A percentile compares a stretch with the other conserved stretches of the same genome.
Conservation (phyloP, 768 basidiomycete species). For the Tulasnella sp. region DNA sequence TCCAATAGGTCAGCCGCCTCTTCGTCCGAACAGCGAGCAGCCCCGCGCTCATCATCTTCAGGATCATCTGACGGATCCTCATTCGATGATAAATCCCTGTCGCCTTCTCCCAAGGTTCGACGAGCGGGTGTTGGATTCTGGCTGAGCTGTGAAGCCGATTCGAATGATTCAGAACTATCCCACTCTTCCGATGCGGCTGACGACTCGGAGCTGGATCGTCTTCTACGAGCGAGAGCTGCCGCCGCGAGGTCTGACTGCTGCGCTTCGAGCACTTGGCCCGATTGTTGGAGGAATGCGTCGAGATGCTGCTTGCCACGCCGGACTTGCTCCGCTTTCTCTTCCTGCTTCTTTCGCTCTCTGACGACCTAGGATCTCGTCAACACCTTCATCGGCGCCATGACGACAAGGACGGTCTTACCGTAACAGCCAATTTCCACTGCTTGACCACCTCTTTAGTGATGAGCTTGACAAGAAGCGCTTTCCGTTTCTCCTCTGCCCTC, state of each 20-base stretch:
- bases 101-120: not conserved
- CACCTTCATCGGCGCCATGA: not conserved
- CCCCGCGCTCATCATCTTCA: not conserved
- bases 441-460: conserved; percentile 59
- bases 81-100: not conserved
- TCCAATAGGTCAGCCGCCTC: not conserved
- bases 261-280: conserved; percentile 74
- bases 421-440: conserved; percentile 86
- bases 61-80: not conserved
- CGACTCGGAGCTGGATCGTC: not conserved
- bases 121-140: not conserved
- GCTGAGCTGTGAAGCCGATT: not conserved
- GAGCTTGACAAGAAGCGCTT: conserved; percentile 60
- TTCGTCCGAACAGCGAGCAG: not conserved
- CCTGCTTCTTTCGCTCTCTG: conserved; percentile 56
- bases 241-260: conserved; percentile 61
- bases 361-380: conserved; percentile 47
- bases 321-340: conserved; percentile 66
- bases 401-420: conserved; percentile 42
- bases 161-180: not conserved
- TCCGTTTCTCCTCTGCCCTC: conserved; percentile 55
- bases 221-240: not conserved
- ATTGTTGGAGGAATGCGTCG: conserved; percentile 83
- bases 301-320: conserved; percentile 76
- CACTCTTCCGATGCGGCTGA: not conserved